phyloP scores from a whole-genome alignment of 164 flowering plant genomes.

The Umbellularia californica region DNA sequence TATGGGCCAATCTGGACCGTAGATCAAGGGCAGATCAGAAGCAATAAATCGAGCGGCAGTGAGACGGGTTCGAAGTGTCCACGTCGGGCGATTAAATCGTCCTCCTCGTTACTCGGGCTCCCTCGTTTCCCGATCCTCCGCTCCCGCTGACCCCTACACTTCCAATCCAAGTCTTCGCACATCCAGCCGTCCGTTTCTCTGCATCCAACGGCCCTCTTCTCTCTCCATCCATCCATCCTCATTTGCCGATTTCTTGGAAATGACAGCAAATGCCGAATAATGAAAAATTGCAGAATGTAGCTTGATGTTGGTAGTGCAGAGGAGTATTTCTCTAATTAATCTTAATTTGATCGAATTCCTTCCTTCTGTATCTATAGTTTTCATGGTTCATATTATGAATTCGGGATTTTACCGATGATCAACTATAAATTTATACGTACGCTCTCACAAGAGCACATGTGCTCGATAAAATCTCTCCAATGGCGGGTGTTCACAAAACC shows the following conservation, averaged over 20 bases:
- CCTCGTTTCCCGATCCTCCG: slow-evolving; percentile 35
- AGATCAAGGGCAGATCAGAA: neutral
- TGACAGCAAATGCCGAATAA: neutral
- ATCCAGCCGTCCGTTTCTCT: slow-evolving; percentile 15
- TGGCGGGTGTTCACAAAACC: too few species aligned
- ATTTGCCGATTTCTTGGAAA: slow-evolving; percentile 38
- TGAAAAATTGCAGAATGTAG: neutral
- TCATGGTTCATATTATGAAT: too few species aligned
- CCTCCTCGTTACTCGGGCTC: slow-evolving; percentile 24
- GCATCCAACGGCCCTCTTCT: slow-evolving; percentile 21
- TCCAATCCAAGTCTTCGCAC: slow-evolving; percentile 8
- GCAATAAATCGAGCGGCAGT: slow-evolving; percentile 3
- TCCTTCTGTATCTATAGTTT: too few species aligned
- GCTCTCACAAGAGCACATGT: too few species aligned
- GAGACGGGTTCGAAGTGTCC: slow-evolving; percentile 18
- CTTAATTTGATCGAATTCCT: too few species aligned
- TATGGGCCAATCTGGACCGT: slow-evolving; percentile 22
- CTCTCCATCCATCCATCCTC: neutral
- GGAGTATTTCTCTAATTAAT: too few species aligned
- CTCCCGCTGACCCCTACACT: slow-evolving; percentile 45
- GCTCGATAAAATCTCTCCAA: too few species aligned
- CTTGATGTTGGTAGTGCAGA: neutral
- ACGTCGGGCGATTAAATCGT: slow-evolving; percentile 16
- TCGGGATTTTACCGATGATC: too few species aligned
- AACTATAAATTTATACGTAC: too few species aligned